Base-by-base conservation (phyloP, 1,284 basidiomycete genomes). In the Rhodotorula sp. region DNA sequence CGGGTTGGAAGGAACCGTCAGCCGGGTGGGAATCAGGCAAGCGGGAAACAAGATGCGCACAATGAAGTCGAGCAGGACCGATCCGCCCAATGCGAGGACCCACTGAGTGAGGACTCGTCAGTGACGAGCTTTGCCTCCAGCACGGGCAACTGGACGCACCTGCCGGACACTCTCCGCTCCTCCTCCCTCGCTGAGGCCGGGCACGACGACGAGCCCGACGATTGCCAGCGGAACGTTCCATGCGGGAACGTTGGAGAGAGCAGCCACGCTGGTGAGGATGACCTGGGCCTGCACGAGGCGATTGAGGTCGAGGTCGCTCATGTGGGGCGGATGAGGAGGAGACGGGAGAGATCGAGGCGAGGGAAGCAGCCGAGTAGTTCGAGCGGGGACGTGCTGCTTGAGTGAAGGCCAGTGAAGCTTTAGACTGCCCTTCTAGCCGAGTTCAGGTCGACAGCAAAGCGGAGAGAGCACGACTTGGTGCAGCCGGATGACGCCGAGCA, bases 171-270 rank as follows among this genome's bases (percentile, higher is more conserved):
- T 12, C 16, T 74, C 70, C 8, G 64, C 59, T 12, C 44, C 60
- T 55, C 54, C 50, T 19, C 60, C 13, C 13, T 46, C 62, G 2
- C 52, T 66, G 14, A 63, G 42, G 13, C 27, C 45, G 25, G 66
- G 57, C 7, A 72, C 64, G 19, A 64, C 50, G 21, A 67, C 66
- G 10, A 76, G 59, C 7, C 75, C 75, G n/a, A 68, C 74, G 14
- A 74, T 59, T 3, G 70, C 64, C 17, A 76, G 34, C 7, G 75
- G 70, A 42, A 72, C 41, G 54, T 74, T 71, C 70, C 71, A 76
- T 7, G 52, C 56, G 3, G 75, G 75, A 0, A 64, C 49, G 23
- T 59, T 46, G 21, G 66, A 71, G 23, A 76, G 56, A 1, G 70
- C 56, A 19, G 73, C 64, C 17, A 74, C 54, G 19, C 62, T 54